These are phyloP conservation scores for Eucalyptus regnans DNA, from an alignment of 345 rosid species.

Conservation along the genomic window DNA sequence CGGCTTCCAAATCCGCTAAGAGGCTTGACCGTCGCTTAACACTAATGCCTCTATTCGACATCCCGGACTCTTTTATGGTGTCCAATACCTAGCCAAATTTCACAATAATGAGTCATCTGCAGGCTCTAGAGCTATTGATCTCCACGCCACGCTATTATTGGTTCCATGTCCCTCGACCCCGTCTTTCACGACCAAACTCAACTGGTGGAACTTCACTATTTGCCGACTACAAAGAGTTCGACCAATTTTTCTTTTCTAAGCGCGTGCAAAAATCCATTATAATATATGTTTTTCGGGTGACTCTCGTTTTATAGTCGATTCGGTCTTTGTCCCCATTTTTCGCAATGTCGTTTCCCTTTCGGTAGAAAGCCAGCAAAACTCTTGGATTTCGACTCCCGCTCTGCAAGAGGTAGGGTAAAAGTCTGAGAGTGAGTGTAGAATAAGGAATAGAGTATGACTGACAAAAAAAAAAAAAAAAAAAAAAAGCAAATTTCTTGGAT, in stretches of 20 bases:
- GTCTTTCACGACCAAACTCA: background rate
- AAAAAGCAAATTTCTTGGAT: too few species aligned
- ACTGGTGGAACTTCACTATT: background rate
- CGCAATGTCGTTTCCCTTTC: background rate
- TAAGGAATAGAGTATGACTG: too few species aligned
- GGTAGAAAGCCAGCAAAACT: background rate
- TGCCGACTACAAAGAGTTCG: background rate
- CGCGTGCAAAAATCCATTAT: background rate
- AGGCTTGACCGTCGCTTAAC: rapidly evolving
- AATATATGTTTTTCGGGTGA: background rate
- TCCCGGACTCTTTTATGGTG: rapidly evolving
- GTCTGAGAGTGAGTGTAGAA: too few species aligned
- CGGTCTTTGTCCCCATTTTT: background rate
- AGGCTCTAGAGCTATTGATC: rapidly evolving
- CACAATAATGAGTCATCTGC: rapidly evolving
- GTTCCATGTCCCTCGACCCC: rapidly evolving
- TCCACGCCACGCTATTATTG: rapidly evolving
- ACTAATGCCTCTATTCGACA: background rate
- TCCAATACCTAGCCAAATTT: background rate
- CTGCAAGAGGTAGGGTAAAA: too few species aligned
- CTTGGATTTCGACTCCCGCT: too few species aligned
- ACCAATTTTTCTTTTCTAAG: background rate
- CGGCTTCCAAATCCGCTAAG: rapidly evolving
- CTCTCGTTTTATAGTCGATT: background rate
- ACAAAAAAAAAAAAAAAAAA: too few species aligned